Base-by-base conservation (phyloP, 2,329 filamentous ascomycete genomes). In the Aspergillus floridensis region DNA sequence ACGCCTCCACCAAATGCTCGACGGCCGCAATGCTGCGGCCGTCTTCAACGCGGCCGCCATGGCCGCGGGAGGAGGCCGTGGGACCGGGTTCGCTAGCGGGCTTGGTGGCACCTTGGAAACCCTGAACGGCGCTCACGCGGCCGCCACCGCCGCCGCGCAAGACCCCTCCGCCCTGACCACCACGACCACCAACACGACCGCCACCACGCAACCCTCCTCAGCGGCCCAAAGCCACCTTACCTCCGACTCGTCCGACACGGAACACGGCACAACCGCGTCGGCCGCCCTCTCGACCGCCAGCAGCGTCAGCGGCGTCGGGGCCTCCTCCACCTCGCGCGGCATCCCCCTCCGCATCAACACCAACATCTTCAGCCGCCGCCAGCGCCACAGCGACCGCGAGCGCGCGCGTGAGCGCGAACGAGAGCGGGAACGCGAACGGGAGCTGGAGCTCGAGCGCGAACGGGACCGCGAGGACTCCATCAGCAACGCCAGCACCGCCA, bases 21-120 rank as follows among this genome's bases (percentile, higher is more conserved):
- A 99, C 73, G 95, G 91, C 51, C 86, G 93, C 50, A 99, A 98
- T 66, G 93, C 95, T 0, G 95, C 95, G 0, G 95, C 95, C 5
- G 93, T 99, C 0, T 99, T 99, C 81, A 99, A 99, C 66, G 95
- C 95, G 0, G 95, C 93, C 0, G 95, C 95, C 56, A 98, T 98
- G 95, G 95, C 93, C 0, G 95, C 95, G 1, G 95, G 95, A 11
- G 93, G 95, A 26, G 95, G 95, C 0, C 86, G 92, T 51, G 90
- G 91, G 51, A 91, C 93, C 29, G 88, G 89, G 56, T 91, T 86
- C 68, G 78, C 82, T 41, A 86, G 84, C 67, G 81, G 85, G 5
- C 77, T 81, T 6, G 78, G 76, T 50, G 76, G 76, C 24, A 79
- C 70, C 4, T 70, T 76, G 32, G 77, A 75, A 66, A 79, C 63